Evolutionary conservation across 768 basidiomycete species (phyloP), one percentile per base, ranked within the genome.

Genomic region (Galerina sulciceps): DNA sequence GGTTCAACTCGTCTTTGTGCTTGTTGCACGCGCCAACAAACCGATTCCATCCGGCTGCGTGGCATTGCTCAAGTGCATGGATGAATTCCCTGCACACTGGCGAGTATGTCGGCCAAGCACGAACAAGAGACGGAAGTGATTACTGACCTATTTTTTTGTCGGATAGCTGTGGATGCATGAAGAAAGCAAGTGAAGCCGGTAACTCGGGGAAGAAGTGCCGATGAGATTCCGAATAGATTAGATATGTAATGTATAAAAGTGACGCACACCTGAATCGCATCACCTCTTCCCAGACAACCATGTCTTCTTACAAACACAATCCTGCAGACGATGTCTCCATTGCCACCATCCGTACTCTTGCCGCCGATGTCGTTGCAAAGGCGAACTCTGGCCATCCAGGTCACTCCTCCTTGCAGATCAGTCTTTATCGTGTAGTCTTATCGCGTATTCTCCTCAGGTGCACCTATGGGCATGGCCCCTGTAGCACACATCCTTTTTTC

Each of bases 301-400:
- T 81, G 78, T 76, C 79, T 64, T 60, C 71, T 61, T 81, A 80
- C 68, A 65, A 67, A 47, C 68, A 74, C 55, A 65, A 73, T 65
- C 69, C 72, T 42, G 65, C 79, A 51, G 91, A 93, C 70, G 78
- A 83, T 59, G 68, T 80, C 56, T 80, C 86, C 65, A 79, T 91
- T 64, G 83, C 87, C 55, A 89, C 89, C 55, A 92, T 91, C 73
- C 87, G 90, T 58, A 83, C 86, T 41, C 85, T 93, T 60, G 87
- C 90, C 55, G 88, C 85, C 37, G 89, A 89, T 78, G 81, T 87
- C 65, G 90, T 92, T 46, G 87, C 76, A 63, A 91, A 93, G 77
- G 90, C 94, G 68, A 96, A 96, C 85, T 94, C 93, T 65, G 94
- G 94, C 57, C 94, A 96, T 75, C 94, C 93, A 61, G 93, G 93